Evolutionary conservation across 2,329 filamentous ascomycete species (phyloP).

Genomic region (Xylaria sp.): DNA sequence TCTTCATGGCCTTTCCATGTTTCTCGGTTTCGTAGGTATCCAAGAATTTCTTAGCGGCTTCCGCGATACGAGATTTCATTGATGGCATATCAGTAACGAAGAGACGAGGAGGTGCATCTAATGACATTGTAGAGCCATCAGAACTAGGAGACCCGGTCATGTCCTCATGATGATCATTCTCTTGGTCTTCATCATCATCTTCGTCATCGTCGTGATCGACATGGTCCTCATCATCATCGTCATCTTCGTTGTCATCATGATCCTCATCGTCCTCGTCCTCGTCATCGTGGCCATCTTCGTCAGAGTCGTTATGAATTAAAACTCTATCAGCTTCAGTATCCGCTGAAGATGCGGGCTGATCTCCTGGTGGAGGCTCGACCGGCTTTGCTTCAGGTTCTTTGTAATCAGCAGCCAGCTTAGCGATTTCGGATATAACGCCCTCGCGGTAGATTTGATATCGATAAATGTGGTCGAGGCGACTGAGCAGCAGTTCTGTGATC

Average conservation of each 20-base stretch:
- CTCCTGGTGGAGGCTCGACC: conserved; percentile 39
- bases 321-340: conserved; percentile 45
- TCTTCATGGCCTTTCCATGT: conserved; percentile 73
- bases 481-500: conserved; percentile 85
- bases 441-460: conserved; percentile 97
- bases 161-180: conserved; percentile 54
- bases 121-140: conserved; percentile 68
- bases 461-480: conserved; percentile 85
- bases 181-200: conserved; percentile 58
- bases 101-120: conserved; percentile 60
- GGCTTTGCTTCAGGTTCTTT: conserved; percentile 43
- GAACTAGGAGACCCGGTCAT: conserved; percentile 74
- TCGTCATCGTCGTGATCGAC: conserved; percentile 57
- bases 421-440: conserved; percentile 90
- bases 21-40: conserved; percentile 81
- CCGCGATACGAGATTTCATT: conserved; percentile 74
- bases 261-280: conserved; percentile 20
- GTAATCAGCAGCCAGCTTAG: conserved; percentile 70
- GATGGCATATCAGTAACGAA: conserved; percentile 57
- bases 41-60: conserved; percentile 81
- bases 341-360: conserved; percentile 40
- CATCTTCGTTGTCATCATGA: conserved; percentile 38
- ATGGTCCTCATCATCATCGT: conserved; percentile 57
- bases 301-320: conserved; percentile 54
- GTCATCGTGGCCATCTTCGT: conserved; percentile 44